Conservation (phyloP, 225 moss, liverwort and hornwort genomes). For the Polytrichum formosum region DNA sequence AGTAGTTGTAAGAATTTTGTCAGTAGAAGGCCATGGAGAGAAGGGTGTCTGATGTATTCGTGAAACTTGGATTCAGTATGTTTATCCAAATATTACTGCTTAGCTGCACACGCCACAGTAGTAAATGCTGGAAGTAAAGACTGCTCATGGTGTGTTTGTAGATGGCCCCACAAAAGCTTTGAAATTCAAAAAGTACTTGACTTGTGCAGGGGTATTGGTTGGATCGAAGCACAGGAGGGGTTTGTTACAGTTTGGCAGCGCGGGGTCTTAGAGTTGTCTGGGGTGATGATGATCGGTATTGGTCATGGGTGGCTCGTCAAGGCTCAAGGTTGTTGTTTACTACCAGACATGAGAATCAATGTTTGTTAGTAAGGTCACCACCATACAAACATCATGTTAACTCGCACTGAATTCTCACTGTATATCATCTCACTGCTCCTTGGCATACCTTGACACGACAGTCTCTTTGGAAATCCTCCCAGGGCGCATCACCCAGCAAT, state of each 20-base stretch:
- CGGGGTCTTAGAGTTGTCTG: constrained; percentile 33
- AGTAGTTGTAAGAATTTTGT: too few relatives aligned
- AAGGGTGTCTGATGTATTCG: too few relatives aligned
- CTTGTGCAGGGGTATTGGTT: constrained; percentile 48
- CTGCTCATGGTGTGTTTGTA: too few relatives aligned
- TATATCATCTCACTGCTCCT: not conserved
- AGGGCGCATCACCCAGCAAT: too few relatives aligned
- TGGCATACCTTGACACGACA: not conserved
- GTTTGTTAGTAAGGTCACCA: not conserved
- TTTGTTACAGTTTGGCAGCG: constrained; percentile 47
- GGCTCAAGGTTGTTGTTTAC: constrained; percentile 37
- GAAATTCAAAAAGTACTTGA: not conserved
- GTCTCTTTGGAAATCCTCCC: not conserved
- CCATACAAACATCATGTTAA: not conserved
- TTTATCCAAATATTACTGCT: too few relatives aligned
- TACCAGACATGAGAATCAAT: not conserved
- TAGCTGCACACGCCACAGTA: too few relatives aligned
- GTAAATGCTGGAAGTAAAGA: too few relatives aligned
- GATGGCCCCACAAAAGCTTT: too few relatives aligned
- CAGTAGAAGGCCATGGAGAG: too few relatives aligned
- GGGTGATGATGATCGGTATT: constrained; percentile 22
- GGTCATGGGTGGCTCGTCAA: constrained; percentile 24
- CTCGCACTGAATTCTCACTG: not conserved
- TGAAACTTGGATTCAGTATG: too few relatives aligned
- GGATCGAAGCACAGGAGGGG: constrained; percentile 43